These are phyloP conservation scores for Arthroderma uncinatum DNA, from an alignment of 2,329 filamentous ascomycete species.

Conservation along the genomic window DNA sequence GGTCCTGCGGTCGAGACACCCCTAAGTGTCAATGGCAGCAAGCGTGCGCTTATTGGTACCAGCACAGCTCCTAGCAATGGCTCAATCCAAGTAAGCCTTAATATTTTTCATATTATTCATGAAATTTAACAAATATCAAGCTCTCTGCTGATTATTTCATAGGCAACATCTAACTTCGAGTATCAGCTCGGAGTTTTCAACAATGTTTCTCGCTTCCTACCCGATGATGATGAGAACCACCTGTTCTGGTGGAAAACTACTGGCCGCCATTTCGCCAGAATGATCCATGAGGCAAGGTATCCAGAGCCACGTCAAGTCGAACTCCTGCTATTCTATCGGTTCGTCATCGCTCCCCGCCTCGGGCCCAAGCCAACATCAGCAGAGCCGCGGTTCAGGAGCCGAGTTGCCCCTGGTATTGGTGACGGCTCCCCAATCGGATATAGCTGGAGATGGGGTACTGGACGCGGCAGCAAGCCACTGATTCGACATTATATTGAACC, in stretches of 20 bases:
- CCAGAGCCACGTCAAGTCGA: neutral
- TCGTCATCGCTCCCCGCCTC: neutral
- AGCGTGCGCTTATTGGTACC: no score
- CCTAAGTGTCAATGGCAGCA: no score
- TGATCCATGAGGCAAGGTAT: conserved; percentile 1
- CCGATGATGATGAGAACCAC: neutral
- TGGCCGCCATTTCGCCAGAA: neutral
- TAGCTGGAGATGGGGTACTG: neutral
- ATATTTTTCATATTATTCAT: no score
- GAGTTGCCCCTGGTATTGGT: neutral
- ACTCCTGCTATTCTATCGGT: neutral
- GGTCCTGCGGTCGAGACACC: no score
- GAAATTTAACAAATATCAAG: no score
- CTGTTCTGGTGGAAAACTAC: neutral
- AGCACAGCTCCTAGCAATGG: no score
- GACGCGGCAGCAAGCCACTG: neutral
- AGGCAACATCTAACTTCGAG: neutral
- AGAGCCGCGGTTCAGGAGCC: neutral
- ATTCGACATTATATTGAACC: neutral
- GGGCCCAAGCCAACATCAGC: neutral
- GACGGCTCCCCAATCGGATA: neutral
- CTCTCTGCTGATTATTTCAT: no score
- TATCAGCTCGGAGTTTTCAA: neutral
- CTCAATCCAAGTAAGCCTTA: no score
- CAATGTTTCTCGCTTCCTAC: neutral